These are phyloP conservation scores for Penicillium sp. DNA, from an alignment of 2,329 filamentous ascomycete species.

Conservation along the genomic window DNA sequence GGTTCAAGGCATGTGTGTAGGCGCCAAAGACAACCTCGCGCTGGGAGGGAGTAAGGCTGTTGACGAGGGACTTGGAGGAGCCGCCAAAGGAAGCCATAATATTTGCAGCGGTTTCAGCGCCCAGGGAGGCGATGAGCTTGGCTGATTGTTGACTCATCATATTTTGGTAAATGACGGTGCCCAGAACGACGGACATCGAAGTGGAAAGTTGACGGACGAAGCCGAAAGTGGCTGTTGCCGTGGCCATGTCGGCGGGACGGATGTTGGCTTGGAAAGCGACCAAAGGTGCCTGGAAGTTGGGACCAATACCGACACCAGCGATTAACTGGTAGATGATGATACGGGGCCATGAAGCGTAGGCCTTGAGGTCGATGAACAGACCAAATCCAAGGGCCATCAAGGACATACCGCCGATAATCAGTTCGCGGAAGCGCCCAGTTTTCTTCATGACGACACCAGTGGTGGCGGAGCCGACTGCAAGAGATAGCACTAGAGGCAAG, in stretches of 20 bases:
- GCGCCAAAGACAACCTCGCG: conserved; percentile 41
- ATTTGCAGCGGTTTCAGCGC: conserved; percentile 27
- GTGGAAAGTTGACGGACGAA: conserved; percentile 61
- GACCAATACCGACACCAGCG: conserved; percentile 60
- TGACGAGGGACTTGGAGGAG: conserved; percentile 36
- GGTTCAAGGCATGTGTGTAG: conserved; percentile 46
- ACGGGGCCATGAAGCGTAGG: conserved; percentile 53
- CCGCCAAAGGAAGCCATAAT: conserved; percentile 38
- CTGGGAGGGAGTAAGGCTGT: conserved; percentile 35
- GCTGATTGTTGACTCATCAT: conserved; percentile 35
- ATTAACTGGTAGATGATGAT: conserved; percentile 59
- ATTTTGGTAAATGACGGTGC: conserved; percentile 51
- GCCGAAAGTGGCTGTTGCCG: conserved; percentile 61
- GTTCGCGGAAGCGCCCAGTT: conserved; percentile 64
- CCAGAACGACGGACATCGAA: conserved; percentile 59
- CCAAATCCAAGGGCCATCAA: conserved; percentile 66
- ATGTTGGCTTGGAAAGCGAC: conserved; percentile 65
- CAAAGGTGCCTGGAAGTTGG: conserved; percentile 63
- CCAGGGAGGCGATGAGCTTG: conserved; percentile 31
- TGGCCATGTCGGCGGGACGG: conserved; percentile 59
- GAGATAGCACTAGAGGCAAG: conserved; percentile 66
- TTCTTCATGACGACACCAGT: conserved; percentile 71
- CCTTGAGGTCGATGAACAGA: conserved; percentile 59
- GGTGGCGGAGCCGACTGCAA: conserved; percentile 62
- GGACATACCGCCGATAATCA: conserved; percentile 60